phyloP scores from a whole-genome alignment of 208 protist genomes.

The Wallacemonas sp. region DNA sequence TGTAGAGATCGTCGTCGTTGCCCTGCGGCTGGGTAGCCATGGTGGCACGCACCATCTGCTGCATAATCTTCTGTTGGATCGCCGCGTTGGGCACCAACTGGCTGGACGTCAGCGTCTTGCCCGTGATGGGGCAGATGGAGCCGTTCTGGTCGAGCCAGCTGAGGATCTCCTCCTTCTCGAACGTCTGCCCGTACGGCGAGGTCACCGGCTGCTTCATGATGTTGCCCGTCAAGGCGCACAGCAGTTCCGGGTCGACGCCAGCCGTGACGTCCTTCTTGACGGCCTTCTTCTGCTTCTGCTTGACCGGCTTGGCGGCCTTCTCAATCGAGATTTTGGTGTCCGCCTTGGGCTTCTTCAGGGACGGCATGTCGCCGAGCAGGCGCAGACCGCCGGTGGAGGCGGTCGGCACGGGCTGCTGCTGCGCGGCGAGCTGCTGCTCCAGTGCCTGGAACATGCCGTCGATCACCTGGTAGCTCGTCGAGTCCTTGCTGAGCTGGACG shows the following conservation, averaged over 20 bases:
- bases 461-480: constrained; percentile 67
- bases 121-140: constrained; percentile 90
- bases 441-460: constrained; percentile 54
- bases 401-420: constrained; percentile 26
- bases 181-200: constrained; percentile 91
- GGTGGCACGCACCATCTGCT: constrained; percentile 76
- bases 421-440: constrained; percentile 40
- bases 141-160: constrained; percentile 89
- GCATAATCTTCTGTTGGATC: constrained; percentile 72
- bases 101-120: constrained; percentile 65
- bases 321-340: constrained; percentile 77
- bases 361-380: constrained; percentile 71
- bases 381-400: constrained; percentile 18
- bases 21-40: constrained; percentile 64
- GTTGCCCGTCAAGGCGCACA: constrained; percentile 85
- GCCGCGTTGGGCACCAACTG: constrained; percentile 72
- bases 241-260: constrained; percentile 63
- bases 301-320: constrained; percentile 63
- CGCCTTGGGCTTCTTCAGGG: constrained; percentile 47
- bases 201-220: constrained; percentile 92
- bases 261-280: constrained; percentile 47
- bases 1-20: constrained; percentile 86
- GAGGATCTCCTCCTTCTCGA: constrained; percentile 84
- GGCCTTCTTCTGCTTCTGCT: constrained; percentile 33
- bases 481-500: constrained; percentile 65